Percentiles rank a stretch among this genome's conserved stretches.
Conservation (phyloP, 495 filamentous ascomycete genomes). For the Podospora pseudocomata region DNA sequence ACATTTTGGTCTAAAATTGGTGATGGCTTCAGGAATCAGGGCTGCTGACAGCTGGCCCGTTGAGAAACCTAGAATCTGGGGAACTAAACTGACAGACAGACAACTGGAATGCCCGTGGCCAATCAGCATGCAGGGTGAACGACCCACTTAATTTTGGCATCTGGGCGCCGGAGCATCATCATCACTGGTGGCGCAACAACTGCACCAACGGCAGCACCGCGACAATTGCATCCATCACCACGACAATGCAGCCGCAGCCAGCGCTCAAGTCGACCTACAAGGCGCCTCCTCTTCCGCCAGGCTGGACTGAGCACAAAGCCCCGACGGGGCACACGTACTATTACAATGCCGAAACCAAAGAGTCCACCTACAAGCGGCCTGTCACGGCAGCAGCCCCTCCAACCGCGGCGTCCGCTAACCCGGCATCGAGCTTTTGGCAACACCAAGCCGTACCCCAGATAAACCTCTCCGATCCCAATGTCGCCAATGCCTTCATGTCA, state of each 20-base stretch:
- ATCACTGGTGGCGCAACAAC: slow-evolving; percentile 1
- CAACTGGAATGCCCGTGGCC: neutral
- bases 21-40: neutral
- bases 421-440: slow-evolving; percentile 37
- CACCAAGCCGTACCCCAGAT: slow-evolving; percentile 44
- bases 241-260: slow-evolving; percentile 44
- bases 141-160: slow-evolving; percentile 4
- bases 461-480: slow-evolving; percentile 43
- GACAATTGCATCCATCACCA: neutral
- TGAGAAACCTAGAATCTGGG: too few species aligned
- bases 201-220: neutral
- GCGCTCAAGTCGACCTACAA: slow-evolving; percentile 60
- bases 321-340: slow-evolving; percentile 87
- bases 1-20: neutral
- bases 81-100: too few species aligned
- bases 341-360: slow-evolving; percentile 79
- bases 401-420: slow-evolving; percentile 18
- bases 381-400: slow-evolving; percentile 33
- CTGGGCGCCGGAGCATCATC: neutral
- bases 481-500: slow-evolving; percentile 47
- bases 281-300: slow-evolving; percentile 63
- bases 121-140: neutral
- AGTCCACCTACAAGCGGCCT: slow-evolving; percentile 82
- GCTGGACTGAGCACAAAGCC: slow-evolving; percentile 92
- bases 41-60: too few species aligned